phyloP scores from a whole-genome alignment of 495 filamentous ascomycete species.

The Neurospora sublineolata region DNA sequence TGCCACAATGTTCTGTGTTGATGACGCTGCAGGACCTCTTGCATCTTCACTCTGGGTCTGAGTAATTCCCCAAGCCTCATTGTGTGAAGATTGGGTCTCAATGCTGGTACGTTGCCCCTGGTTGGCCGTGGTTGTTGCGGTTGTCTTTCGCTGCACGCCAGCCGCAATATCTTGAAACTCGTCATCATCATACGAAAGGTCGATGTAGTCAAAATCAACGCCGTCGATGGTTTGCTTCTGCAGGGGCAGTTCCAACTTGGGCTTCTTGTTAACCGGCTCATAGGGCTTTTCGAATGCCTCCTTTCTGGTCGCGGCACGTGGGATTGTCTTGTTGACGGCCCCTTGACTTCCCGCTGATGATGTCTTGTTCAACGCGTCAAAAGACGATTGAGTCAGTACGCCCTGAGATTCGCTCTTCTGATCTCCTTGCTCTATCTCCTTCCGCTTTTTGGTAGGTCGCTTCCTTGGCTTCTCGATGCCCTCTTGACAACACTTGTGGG shows the following conservation, averaged over 20 bases:
- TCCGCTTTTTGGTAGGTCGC: slow-evolving; percentile 26
- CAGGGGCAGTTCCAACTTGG: not conserved
- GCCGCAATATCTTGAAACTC: not conserved
- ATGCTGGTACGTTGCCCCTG: not conserved
- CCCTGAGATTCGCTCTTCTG: not conserved
- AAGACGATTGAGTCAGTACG: not conserved
- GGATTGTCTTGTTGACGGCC: not conserved
- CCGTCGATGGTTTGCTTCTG: slow-evolving; percentile 1
- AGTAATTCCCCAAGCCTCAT: not conserved
- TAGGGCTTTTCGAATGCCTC: not conserved
- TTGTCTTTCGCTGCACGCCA: not conserved
- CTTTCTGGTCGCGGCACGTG: not conserved
- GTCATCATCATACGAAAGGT: slow-evolving; percentile 19
- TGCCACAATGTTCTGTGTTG: not conserved
- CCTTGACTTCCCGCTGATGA: not conserved
- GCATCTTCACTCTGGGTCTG: not conserved
- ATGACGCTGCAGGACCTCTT: not conserved
- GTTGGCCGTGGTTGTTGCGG: not conserved
- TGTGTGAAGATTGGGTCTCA: not conserved
- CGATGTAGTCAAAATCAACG: slow-evolving; percentile 26
- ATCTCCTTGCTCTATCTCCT: not conserved
- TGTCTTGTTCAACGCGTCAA: not conserved
- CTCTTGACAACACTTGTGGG: slow-evolving; percentile 78
- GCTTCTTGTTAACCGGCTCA: not conserved
- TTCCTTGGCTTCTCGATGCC: slow-evolving; percentile 72